A percentile compares a stretch with the other conserved stretches of the same genome.
Evolutionary conservation across 257 asterid species (phyloP).

Genomic region (Scutellaria galericulata): DNA sequence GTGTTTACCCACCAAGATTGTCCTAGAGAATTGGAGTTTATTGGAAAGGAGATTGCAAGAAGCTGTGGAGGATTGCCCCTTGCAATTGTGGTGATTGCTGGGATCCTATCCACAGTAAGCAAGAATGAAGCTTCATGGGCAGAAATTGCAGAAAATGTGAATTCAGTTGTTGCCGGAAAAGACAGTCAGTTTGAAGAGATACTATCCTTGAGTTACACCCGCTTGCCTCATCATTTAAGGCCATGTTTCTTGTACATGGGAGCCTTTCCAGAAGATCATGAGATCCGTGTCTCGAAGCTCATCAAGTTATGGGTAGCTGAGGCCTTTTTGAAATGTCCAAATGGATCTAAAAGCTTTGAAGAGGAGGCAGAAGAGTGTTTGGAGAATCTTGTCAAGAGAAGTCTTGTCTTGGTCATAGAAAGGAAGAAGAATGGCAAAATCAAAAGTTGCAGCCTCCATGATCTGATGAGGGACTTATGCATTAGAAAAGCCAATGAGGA

Average conservation of each 20-base stretch:
- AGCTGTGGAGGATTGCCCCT: slow-evolving; percentile 28
- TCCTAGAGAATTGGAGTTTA: neutral
- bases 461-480: slow-evolving; percentile 31
- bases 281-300: slow-evolving; percentile 20
- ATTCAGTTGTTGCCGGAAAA: neutral
- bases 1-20: neutral
- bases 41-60: slow-evolving; percentile 19
- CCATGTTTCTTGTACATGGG: slow-evolving; percentile 31
- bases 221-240: slow-evolving; percentile 11
- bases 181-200: slow-evolving; percentile 22
- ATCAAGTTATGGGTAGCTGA: slow-evolving; percentile 34
- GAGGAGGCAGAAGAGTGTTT: slow-evolving; percentile 13
- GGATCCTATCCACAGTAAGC: neutral
- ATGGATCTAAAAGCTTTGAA: slow-evolving; percentile 5
- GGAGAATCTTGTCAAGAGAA: slow-evolving; percentile 34
- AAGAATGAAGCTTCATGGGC: neutral
- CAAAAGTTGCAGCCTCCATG: slow-evolving; percentile 32
- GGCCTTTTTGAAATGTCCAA: slow-evolving; percentile 16
- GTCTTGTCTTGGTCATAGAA: slow-evolving; percentile 28
- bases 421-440: slow-evolving; percentile 21
- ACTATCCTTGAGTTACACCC: slow-evolving; percentile 25
- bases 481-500: slow-evolving; percentile 22
- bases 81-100: slow-evolving; percentile 17
- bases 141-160: slow-evolving; percentile 8
- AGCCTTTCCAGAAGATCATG: neutral